Evolutionary conservation across 192 early-diverging fungal species (phyloP).

Genomic region (Mortierella antarctica): DNA sequence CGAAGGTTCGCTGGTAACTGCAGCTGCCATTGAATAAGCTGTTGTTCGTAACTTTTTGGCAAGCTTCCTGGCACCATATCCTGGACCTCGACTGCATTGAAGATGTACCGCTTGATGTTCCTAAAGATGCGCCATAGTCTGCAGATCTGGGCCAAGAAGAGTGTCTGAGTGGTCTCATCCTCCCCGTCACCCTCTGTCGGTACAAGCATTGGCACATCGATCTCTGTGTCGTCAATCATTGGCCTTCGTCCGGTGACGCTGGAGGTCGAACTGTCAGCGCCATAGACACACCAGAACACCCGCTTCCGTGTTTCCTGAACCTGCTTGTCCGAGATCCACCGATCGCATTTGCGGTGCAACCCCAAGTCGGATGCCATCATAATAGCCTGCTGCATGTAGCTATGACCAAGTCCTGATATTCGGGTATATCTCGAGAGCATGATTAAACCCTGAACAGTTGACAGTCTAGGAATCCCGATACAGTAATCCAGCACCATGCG

Average conservation of each 20-base stretch:
- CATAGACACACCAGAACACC: conserved; percentile 51
- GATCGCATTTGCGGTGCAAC: conserved; percentile 47
- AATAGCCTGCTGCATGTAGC: conserved; percentile 42
- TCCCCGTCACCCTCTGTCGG: conserved; percentile 20
- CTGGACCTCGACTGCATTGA: conserved; percentile 40
- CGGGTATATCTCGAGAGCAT: conserved; percentile 50
- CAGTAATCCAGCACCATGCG: conserved; percentile 50
- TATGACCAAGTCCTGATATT: conserved; percentile 41
- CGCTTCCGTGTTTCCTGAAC: conserved; percentile 40
- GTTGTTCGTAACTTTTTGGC: conserved; percentile 47
- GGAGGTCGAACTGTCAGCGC: conserved; percentile 30
- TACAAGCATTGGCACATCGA: conserved; percentile 27
- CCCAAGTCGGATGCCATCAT: conserved; percentile 41
- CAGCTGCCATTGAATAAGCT: conserved; percentile 50
- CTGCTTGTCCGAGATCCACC: conserved; percentile 47
- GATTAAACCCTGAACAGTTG: conserved; percentile 44
- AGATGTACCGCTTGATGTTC: conserved; percentile 49
- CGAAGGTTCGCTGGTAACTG: conserved; percentile 32
- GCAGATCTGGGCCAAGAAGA: conserved; percentile 33
- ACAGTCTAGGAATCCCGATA: conserved; percentile 42
- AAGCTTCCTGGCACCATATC: conserved; percentile 49
- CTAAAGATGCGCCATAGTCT: conserved; percentile 45
- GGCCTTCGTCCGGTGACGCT: conserved; percentile 46
- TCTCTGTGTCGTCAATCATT: conserved; percentile 42
- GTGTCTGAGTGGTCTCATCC: conserved; percentile 9